A percentile compares a stretch with the other conserved stretches of the same genome.
phyloP scores from a whole-genome alignment of 805 yeast species.

The Aciculoconidium aculeatum region DNA sequence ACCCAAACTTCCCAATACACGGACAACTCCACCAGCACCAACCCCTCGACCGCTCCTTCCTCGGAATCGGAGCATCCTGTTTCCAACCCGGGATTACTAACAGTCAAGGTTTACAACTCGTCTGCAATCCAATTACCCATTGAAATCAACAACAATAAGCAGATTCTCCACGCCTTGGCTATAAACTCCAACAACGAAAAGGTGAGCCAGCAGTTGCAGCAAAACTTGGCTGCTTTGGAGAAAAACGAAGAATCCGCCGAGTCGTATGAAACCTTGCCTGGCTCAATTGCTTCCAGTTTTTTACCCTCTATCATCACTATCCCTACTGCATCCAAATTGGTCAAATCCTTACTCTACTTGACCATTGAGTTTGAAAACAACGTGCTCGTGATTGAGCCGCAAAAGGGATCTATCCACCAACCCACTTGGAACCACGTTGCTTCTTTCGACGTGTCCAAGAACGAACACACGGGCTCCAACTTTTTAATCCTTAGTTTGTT shows the following conservation, averaged over 20 bases:
- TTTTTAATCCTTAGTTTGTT: slow-evolving; percentile 69
- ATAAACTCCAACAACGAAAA: slow-evolving; percentile 38
- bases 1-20: neutral
- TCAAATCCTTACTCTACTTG: slow-evolving; percentile 70
- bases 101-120: slow-evolving; percentile 72
- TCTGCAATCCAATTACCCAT: slow-evolving; percentile 66
- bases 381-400: slow-evolving; percentile 82
- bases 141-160: slow-evolving; percentile 58
- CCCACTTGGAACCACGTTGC: slow-evolving; percentile 88
- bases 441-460: slow-evolving; percentile 72
- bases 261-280: slow-evolving; percentile 21
- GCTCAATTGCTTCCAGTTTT: slow-evolving; percentile 26
- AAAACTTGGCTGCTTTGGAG: slow-evolving; percentile 10
- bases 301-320: slow-evolving; percentile 53
- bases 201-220: slow-evolving; percentile 14
- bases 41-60: no score
- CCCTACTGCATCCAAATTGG: slow-evolving; percentile 46
- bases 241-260: slow-evolving; percentile 2
- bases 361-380: slow-evolving; percentile 94
- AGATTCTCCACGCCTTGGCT: slow-evolving; percentile 60
- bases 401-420: slow-evolving; percentile 68
- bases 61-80: slow-evolving; percentile 2
- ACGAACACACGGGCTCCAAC: slow-evolving; percentile 36
- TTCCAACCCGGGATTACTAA: slow-evolving; percentile 60
- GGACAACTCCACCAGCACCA: no score